These are phyloP conservation scores for Solanum clarkiae DNA, from an alignment of 257 asterid species.

Conservation along the genomic window DNA sequence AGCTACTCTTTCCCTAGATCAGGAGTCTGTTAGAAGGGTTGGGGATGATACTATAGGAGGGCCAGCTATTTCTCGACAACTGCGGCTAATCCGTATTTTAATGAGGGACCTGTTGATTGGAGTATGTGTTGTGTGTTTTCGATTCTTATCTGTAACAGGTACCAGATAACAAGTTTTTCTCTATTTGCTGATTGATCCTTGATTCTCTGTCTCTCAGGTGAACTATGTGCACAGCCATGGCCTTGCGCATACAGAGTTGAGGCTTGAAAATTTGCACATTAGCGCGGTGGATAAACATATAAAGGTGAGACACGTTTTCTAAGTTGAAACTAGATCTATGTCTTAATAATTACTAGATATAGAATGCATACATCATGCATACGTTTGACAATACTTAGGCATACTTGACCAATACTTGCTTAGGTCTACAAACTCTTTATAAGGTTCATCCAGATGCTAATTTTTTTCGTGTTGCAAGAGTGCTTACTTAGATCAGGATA, in stretches of 20 bases:
- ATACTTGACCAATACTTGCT: neutral
- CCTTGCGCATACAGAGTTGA: constrained; percentile 91
- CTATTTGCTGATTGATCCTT: neutral
- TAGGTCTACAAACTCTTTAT: neutral
- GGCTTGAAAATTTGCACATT: constrained; percentile 84
- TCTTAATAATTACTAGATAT: neutral
- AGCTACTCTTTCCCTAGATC: constrained; percentile 90
- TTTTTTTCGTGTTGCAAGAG: neutral
- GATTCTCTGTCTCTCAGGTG: constrained; percentile 40
- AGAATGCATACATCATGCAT: neutral
- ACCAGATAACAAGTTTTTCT: neutral
- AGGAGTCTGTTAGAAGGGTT: constrained; percentile 73
- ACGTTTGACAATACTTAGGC: neutral
- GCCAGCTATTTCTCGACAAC: constrained; percentile 77
- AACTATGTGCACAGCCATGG: constrained; percentile 96
- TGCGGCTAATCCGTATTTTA: constrained; percentile 68
- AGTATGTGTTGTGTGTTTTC: constrained; percentile 29
- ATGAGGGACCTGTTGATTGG: constrained; percentile 95
- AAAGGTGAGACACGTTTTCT: constrained; percentile 29
- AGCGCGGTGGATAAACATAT: constrained; percentile 85
- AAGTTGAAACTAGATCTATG: neutral
- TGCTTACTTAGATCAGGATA: neutral
- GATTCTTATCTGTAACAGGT: neutral
- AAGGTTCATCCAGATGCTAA: neutral
- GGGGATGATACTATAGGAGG: constrained; percentile 93